Evolutionary conservation across 2,329 filamentous ascomycete genomes (phyloP), one percentile per base, ranked within the genome.

Genomic region (Rutstroemia sp.): DNA sequence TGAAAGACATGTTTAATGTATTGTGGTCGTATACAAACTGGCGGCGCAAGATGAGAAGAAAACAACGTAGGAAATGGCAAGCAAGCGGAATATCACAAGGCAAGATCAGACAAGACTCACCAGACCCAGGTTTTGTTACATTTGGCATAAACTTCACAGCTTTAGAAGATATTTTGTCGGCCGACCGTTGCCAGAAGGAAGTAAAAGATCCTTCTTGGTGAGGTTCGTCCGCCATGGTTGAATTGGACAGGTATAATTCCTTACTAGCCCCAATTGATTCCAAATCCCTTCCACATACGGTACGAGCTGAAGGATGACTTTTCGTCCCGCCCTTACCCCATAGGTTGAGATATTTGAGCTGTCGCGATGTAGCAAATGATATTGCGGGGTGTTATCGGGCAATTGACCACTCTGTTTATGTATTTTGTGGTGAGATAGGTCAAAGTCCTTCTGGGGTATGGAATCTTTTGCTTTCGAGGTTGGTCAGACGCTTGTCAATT

Each of bases 71-170:
- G 14, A 34, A 51, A 6, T 5, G 4, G 30, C 30, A 3, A 34
- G 30, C 30, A 34, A 34, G 12, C 30, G 4, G 12, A 34, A 18
- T 4, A n/a, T 21, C 5, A 14, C 30, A 37, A 16, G n/a, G 4
- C 0, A 51, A 16, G n/a, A 12, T 7, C 5, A 2, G 5, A 23
- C 16, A 23, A 14, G 25, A 39, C 49, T 52, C 25, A 56, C 54
- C n/a, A 45, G 10, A 19, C 38, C 25, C 45, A 16, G 27, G 37
- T 10, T 23, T 52, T 4, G 38, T 58, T 49, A 46, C 21, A 50
- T 56, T 60, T 25, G 52, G 50, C 55, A 57, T 54, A 50, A 54
- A 56, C 6, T 48, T 60, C 7, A 60, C 37, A 18, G 44, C 58
- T 30, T 56, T 56, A 16, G 56, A 53, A 16, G 52, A 56, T 6